Percentiles rank a stretch among this genome's conserved stretches.
phyloP scores from a whole-genome alignment of 2,329 filamentous ascomycete species.

The Xylariales sp. region DNA sequence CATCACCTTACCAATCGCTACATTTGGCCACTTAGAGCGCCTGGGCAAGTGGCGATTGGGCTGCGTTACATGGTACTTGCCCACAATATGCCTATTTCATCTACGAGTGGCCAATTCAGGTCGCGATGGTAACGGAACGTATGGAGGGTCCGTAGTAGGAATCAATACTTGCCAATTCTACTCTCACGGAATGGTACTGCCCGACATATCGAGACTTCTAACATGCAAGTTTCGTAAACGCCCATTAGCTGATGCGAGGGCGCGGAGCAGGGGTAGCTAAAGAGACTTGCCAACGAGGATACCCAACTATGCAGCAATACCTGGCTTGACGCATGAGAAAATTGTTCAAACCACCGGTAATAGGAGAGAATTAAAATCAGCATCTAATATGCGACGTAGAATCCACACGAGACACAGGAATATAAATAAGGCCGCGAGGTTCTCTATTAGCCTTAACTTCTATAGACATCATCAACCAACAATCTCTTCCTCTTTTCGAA shows the following conservation, averaged over 20 bases:
- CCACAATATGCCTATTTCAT: background rate
- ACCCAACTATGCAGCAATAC: background rate
- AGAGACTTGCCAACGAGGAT: background rate
- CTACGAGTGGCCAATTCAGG: background rate
- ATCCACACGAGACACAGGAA: background rate
- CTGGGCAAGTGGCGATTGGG: slow-evolving; percentile 21
- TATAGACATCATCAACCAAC: background rate
- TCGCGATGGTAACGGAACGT: background rate
- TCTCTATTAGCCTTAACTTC: background rate
- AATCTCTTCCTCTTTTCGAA: background rate
- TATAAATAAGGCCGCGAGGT: slow-evolving; percentile 23
- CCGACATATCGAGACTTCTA: too few relatives aligned
- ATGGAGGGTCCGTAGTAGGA: background rate
- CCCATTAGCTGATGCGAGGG: background rate
- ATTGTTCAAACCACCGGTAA: background rate
- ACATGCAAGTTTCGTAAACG: background rate
- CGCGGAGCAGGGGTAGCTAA: background rate
- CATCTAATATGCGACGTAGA: background rate
- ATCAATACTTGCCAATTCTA: background rate
- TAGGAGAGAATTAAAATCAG: background rate
- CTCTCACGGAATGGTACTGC: too few relatives aligned
- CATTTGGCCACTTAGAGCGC: background rate
- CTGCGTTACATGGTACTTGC: background rate
- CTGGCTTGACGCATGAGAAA: background rate
- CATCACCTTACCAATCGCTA: slow-evolving; percentile 33